Percentiles rank a stretch among this genome's conserved stretches.
Evolutionary conservation across 306 rosid genomes (phyloP).

Genomic region (Nissolia schottii): DNA sequence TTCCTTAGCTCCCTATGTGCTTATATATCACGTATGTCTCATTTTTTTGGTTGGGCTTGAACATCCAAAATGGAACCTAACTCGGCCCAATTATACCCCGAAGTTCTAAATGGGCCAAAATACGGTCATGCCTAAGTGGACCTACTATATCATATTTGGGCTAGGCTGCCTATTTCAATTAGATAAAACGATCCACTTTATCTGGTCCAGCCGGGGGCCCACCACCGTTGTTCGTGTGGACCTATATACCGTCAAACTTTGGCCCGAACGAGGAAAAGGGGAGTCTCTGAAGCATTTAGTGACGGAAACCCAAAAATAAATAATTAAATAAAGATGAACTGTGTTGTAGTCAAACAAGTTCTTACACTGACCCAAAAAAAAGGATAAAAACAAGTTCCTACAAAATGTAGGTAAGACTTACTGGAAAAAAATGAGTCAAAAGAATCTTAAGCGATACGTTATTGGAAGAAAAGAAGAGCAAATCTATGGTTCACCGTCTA

Average conservation of each 20-base stretch:
- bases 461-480: too few relatives aligned
- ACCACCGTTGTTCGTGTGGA: background rate
- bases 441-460: too few relatives aligned
- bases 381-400: too few relatives aligned
- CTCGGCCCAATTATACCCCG: background rate
- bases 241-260: slow-evolving; percentile 1
- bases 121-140: background rate
- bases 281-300: too few relatives aligned
- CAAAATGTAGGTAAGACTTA: too few relatives aligned
- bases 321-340: too few relatives aligned
- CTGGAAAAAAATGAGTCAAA: too few relatives aligned
- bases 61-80: background rate
- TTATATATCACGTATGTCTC: too few relatives aligned
- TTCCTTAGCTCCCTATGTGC: background rate
- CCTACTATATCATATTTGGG: background rate
- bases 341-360: background rate
- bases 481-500: too few relatives aligned
- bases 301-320: too few relatives aligned
- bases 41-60: background rate
- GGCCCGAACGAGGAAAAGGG: background rate
- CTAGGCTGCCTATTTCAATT: too few relatives aligned
- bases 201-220: background rate
- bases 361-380: too few relatives aligned
- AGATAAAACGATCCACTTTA: background rate
- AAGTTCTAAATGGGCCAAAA: background rate